These are phyloP conservation scores for Rhamnella rubrinervis DNA, from an alignment of 331 rosid species.

Conservation along the genomic window DNA sequence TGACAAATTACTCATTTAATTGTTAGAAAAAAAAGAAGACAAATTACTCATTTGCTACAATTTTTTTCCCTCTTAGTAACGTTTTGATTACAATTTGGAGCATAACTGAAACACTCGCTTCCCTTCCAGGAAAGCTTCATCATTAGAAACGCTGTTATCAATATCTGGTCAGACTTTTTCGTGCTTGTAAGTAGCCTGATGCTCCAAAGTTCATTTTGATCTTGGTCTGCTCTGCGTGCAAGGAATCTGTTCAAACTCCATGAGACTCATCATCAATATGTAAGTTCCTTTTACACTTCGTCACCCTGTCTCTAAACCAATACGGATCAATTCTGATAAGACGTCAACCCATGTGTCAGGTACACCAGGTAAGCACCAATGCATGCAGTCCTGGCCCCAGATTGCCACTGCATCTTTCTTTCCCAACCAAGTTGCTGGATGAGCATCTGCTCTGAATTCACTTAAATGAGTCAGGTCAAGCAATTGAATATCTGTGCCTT, in stretches of 20 bases:
- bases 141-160: background rate
- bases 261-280: background rate
- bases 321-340: constrained; percentile 49
- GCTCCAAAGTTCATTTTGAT: background rate
- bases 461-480: constrained; percentile 73
- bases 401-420: constrained; percentile 76
- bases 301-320: constrained; percentile 26
- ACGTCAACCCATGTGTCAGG: constrained; percentile 93
- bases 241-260: background rate
- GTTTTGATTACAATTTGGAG: background rate
- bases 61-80: background rate
- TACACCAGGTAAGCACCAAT: constrained; percentile 96
- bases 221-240: background rate
- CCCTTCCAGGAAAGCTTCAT: background rate
- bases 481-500: constrained; percentile 49
- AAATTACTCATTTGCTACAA: background rate
- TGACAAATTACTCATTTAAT: background rate
- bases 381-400: constrained; percentile 98
- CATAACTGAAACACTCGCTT: background rate
- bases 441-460: constrained; percentile 90
- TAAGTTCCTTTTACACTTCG: background rate
- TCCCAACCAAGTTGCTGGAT: constrained; percentile 91
- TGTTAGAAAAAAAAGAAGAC: too few relatives aligned
- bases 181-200: background rate
- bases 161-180: background rate